phyloP scores from a whole-genome alignment of 2,329 filamentous ascomycete species.

The Pseudopyrenochaeta lycopersici region DNA sequence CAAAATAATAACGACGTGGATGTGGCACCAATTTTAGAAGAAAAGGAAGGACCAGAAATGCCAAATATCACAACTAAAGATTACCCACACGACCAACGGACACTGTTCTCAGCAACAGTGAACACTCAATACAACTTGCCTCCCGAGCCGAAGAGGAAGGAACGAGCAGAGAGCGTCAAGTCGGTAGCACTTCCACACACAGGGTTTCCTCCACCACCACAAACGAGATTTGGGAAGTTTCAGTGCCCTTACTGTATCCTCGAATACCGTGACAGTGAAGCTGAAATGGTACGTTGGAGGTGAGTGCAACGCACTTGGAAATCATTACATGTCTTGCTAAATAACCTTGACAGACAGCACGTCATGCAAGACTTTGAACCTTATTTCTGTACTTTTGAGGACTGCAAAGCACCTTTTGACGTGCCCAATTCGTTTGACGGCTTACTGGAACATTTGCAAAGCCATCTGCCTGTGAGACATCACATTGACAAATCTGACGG shows the following conservation, averaged over 20 bases:
- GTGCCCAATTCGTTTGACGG: slow-evolving; percentile 3
- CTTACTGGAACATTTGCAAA: not conserved
- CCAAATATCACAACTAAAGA: not conserved
- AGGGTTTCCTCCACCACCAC: not conserved
- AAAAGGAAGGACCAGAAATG: not conserved
- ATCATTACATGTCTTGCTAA: not conserved
- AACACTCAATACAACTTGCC: not conserved
- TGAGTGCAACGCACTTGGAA: not conserved
- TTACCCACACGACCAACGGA: not conserved
- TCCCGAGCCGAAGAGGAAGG: not conserved
- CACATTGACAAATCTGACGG: not conserved
- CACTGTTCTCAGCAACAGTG: not conserved
- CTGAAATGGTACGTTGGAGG: not conserved
- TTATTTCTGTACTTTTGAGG: slow-evolving; percentile 2
- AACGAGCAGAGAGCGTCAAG: not conserved
- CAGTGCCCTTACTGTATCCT: slow-evolving; percentile 2
- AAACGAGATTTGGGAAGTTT: not conserved
- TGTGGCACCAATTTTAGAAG: not conserved
- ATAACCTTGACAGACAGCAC: not conserved
- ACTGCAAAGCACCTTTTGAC: not conserved
- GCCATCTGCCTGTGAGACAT: not conserved
- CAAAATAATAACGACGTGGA: not conserved
- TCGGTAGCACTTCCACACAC: slow-evolving; percentile 1
- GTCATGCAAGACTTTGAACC: slow-evolving; percentile 7
- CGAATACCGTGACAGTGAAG: not conserved